phyloP scores from a whole-genome alignment of 331 rosid genomes.

The Acacia concinna region DNA sequence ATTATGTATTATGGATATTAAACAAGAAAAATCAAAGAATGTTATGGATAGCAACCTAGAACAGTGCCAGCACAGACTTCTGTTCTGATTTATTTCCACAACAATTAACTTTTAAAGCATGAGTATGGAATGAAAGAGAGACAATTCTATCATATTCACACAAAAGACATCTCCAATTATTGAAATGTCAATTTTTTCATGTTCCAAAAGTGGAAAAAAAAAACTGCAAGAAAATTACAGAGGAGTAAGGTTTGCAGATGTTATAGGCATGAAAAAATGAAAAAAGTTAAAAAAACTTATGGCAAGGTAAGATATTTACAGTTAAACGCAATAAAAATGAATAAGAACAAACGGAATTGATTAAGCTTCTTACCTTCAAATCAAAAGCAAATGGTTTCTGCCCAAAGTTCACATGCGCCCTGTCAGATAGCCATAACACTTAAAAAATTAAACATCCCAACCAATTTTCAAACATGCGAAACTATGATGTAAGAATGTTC shows the following conservation, averaged over 20 bases:
- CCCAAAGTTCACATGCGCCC: conserved; percentile 97
- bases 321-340: neutral
- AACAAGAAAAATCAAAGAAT: conserved; percentile 6
- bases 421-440: conserved; percentile 53
- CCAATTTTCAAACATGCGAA: conserved; percentile 26
- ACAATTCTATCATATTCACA: conserved; percentile 2
- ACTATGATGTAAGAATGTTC: neutral
- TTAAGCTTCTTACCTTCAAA: conserved; percentile 56
- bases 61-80: conserved; percentile 2
- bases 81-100: neutral
- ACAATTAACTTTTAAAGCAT: neutral
- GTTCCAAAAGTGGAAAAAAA: neutral
- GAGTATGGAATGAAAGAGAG: neutral
- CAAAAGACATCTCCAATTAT: neutral
- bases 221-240: neutral
- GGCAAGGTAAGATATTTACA: neutral
- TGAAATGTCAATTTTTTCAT: neutral
- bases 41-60: neutral
- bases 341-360: neutral
- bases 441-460: conserved; percentile 34
- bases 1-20: conserved; percentile 3
- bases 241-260: neutral
- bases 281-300: neutral
- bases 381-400: conserved; percentile 87
- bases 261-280: neutral